Evolutionary conservation across 768 basidiomycete species (phyloP).

Genomic region (Phylloporus arenicola): DNA sequence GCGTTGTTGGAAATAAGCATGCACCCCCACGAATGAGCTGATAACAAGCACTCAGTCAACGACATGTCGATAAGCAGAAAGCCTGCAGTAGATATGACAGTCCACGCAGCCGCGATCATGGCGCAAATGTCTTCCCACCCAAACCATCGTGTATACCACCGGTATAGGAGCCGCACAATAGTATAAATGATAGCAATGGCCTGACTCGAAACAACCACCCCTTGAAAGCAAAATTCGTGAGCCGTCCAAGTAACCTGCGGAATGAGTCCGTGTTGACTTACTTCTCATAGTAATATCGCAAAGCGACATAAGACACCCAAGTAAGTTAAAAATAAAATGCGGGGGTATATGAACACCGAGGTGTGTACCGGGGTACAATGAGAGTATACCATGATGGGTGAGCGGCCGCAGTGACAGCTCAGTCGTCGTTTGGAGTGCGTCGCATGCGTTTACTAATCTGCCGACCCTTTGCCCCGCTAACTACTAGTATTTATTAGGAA

Average conservation of each 20-base stretch:
- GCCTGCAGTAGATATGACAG: background rate
- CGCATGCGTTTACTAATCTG: background rate
- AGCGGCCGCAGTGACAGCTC: background rate
- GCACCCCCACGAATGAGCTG: background rate
- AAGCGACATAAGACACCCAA: background rate
- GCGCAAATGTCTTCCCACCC: constrained; percentile 14
- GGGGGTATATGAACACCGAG: background rate
- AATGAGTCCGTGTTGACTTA: background rate
- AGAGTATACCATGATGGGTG: too few relatives aligned
- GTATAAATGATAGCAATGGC: constrained; percentile 2
- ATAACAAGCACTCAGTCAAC: background rate
- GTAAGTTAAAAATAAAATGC: background rate
- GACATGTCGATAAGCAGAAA: background rate
- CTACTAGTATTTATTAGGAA: background rate
- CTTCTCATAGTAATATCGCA: background rate
- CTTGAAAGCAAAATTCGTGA: background rate
- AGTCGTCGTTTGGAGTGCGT: background rate
- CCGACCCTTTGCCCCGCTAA: background rate
- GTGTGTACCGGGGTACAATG: background rate
- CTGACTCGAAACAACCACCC: background rate
- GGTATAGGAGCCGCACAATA: constrained; percentile 1
- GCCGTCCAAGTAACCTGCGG: background rate
- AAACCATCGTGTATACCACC: constrained; percentile 4
- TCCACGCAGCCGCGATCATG: background rate
- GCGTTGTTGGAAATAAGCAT: background rate